Base-by-base conservation (phyloP, 768 basidiomycete species). In the Leccinellum rugosiceps region DNA sequence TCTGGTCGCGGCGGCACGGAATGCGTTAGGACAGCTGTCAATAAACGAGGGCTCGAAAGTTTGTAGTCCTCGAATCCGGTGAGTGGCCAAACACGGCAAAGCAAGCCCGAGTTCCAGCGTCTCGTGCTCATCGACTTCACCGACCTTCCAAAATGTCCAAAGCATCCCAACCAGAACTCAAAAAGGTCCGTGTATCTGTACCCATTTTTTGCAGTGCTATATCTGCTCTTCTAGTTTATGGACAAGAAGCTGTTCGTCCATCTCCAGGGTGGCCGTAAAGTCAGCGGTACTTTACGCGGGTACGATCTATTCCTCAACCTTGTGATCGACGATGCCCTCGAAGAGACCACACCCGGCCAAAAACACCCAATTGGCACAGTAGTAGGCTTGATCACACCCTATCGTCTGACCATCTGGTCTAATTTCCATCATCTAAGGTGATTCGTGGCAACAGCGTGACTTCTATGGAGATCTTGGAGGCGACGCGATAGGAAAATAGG, bases 221-320 rank as follows among this genome's bases (percentile, higher is more conserved):
- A 35, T 15, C 28, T 25, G 11, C 11, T 30, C 8, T 38, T 58
- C 50, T 45, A 98, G 92, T 99, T 97, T 72, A 98, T 99, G 95
- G 97, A 99, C 83, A 96, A 98, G 79, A 91, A 89, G 68, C 78
- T 98, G 64, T 95, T 95, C 75, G 80, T 99, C 67, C 86, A 96
- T 76, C 79, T 99, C 7, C 94, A 97, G 71, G 93, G 91, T 48
- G 94, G 94, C 55, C 88, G 96, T 68, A 93, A 92, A 83, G 92
- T 99, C 67, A 94, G 92, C 77, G 97, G 97, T 54, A 87, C 86
- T 14, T 77, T 99, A 51, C 88, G 97, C 61, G 97, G 97, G 52
- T 99, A 97, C 74, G 97, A 99, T 79, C 88, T 99, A 62, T 99
- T 99, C 80, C 78, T 99, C 71, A 99, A 99, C 74, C 82, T 99